These are phyloP conservation scores for Didymella pinodella DNA, from an alignment of 2,329 filamentous ascomycete species.

Conservation along the genomic window DNA sequence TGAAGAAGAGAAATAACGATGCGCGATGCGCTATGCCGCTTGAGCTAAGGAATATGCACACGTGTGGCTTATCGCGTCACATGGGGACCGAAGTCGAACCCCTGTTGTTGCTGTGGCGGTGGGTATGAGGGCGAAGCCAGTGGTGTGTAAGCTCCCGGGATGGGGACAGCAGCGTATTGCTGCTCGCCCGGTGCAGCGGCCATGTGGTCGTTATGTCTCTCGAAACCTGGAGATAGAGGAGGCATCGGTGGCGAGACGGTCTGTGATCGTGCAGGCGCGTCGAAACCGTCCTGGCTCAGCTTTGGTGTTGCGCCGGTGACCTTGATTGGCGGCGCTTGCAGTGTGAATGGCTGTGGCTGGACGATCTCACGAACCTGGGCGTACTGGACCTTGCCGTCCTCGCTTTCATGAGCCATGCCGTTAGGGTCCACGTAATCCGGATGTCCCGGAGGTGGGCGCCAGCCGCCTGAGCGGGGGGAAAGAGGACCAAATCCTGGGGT, in stretches of 20 bases:
- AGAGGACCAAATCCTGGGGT: slow-evolving; percentile 82
- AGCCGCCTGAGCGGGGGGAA: slow-evolving; percentile 65
- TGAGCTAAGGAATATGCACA: slow-evolving; percentile 21
- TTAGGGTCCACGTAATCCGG: slow-evolving; percentile 55
- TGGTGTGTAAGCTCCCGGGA: slow-evolving; percentile 79
- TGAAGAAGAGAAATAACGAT: slow-evolving; percentile 24
- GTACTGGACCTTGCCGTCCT: slow-evolving; percentile 49
- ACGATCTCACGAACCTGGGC: slow-evolving; percentile 54
- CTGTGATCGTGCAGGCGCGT: slow-evolving; percentile 46
- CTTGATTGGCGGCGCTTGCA: slow-evolving; percentile 84
- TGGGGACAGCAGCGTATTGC: slow-evolving; percentile 84
- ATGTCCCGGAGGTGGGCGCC: slow-evolving; percentile 56
- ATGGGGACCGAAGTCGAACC: slow-evolving; percentile 52
- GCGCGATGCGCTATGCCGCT: slow-evolving; percentile 24
- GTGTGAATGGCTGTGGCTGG: slow-evolving; percentile 73
- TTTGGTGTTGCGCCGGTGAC: slow-evolving; percentile 80
- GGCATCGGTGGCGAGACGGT: slow-evolving; percentile 48
- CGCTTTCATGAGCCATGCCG: slow-evolving; percentile 62
- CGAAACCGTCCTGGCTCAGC: slow-evolving; percentile 69
- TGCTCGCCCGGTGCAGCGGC: slow-evolving; percentile 79
- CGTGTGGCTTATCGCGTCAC: slow-evolving; percentile 34
- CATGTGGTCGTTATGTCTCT: slow-evolving; percentile 69
- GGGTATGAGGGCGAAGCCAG: slow-evolving; percentile 55
- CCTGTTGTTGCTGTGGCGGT: slow-evolving; percentile 37
- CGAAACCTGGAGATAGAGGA: slow-evolving; percentile 50